Conservation (phyloP, 208 protist genomes). For the Porcisia hertigi region DNA sequence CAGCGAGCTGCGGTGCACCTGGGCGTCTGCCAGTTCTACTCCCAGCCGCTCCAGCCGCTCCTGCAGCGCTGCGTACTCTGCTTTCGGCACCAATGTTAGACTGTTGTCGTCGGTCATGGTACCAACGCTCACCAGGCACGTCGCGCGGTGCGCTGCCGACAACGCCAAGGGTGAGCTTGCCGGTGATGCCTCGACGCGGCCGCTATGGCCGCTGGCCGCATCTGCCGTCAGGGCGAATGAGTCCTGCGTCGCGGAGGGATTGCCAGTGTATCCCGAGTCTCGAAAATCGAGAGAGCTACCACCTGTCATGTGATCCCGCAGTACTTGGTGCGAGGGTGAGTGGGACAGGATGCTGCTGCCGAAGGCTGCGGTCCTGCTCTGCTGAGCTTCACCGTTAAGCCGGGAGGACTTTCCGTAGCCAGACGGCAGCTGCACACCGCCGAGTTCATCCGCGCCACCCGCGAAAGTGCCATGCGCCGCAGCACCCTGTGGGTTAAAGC, state of each 20-base stretch:
- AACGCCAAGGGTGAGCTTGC: background rate
- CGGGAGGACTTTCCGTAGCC: constrained; percentile 56
- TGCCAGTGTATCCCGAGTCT: background rate
- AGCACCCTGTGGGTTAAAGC: background rate
- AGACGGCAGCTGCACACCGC: constrained; percentile 36
- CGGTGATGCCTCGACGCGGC: background rate
- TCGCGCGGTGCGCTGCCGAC: constrained; percentile 27
- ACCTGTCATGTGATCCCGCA: constrained; percentile 21
- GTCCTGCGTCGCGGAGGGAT: background rate
- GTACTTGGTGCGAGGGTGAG: constrained; percentile 1
- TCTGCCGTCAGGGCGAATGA: background rate
- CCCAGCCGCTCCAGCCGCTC: constrained; percentile 39
- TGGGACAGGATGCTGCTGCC: background rate
- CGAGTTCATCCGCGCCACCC: background rate
- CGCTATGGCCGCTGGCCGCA: background rate
- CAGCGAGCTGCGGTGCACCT: constrained; percentile 35
- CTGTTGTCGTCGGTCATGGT: constrained; percentile 83
- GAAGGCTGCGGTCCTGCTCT: background rate
- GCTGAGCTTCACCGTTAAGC: constrained; percentile 11
- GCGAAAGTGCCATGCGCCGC: background rate
- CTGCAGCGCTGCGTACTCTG: constrained; percentile 52
- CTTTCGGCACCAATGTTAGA: constrained; percentile 42
- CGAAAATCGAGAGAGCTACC: background rate
- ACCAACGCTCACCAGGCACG: constrained; percentile 50
- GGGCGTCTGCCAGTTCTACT: constrained; percentile 58